These are phyloP conservation scores for Citrus maxima DNA, from an alignment of 345 rosid species.

Conservation along the genomic window DNA sequence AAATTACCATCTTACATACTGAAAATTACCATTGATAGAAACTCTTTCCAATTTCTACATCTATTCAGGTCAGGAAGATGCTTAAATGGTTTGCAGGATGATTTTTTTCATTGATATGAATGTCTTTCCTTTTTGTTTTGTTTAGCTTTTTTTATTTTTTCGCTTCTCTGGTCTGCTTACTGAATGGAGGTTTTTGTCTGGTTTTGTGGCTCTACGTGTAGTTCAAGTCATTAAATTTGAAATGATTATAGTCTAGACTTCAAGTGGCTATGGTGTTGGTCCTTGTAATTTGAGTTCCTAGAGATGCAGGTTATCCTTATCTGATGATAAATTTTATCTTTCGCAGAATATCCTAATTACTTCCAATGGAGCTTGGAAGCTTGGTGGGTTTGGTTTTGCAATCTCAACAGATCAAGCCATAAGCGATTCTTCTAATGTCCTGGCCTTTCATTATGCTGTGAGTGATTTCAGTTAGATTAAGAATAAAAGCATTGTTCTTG, in stretches of 20 bases:
- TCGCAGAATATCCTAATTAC: conserved; percentile 87
- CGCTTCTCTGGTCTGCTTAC: neutral
- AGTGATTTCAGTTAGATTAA: conserved; percentile 29
- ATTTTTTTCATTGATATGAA: too few relatives aligned
- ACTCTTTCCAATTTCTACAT: neutral
- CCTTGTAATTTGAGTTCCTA: neutral
- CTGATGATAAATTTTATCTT: conserved; percentile 5
- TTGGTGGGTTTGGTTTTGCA: conserved; percentile 95
- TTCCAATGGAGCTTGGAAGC: conserved; percentile 95
- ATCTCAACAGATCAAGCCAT: conserved; percentile 57
- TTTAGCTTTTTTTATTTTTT: too few relatives aligned
- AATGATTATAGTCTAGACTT: neutral
- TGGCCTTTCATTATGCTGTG: conserved; percentile 86
- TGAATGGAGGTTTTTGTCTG: neutral
- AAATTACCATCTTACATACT: neutral
- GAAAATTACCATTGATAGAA: neutral
- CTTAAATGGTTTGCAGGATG: neutral
- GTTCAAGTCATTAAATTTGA: neutral
- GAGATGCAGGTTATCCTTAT: neutral
- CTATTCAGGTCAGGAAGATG: neutral
- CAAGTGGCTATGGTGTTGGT: neutral
- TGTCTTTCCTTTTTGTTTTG: neutral
- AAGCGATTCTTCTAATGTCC: conserved; percentile 46
- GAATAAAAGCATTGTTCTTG: neutral
- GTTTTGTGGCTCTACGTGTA: neutral